Percentiles rank a stretch among this genome's conserved stretches.
Conservation (phyloP, 352 stramenopile species). For the Phytophthora sp. region DNA sequence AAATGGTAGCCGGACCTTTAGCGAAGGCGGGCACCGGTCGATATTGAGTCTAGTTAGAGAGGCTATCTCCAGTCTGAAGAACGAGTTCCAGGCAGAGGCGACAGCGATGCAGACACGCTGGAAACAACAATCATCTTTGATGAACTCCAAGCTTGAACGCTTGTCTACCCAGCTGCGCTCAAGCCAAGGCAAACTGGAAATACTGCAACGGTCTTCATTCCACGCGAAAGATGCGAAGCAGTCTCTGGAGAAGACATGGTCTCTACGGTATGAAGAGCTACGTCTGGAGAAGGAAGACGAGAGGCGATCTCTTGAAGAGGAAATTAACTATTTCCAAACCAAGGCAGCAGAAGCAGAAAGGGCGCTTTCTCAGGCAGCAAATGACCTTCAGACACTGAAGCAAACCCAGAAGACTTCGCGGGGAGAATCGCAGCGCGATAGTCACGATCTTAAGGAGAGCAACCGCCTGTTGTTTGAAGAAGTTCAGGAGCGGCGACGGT, state of each 20-base stretch:
- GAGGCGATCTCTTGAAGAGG: conserved; percentile 50
- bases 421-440: conserved; percentile 40
- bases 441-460: conserved; percentile 63
- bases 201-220: conserved; percentile 47
- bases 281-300: conserved; percentile 50
- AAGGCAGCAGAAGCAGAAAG: conserved; percentile 42
- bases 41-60: conserved; percentile 41
- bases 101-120: conserved; percentile 44
- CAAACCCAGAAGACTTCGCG: conserved; percentile 25
- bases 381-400: conserved; percentile 41
- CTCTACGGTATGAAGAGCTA: conserved; percentile 50
- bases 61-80: conserved; percentile 42
- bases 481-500: conserved; percentile 58
- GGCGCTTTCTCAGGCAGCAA: conserved; percentile 37
- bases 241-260: conserved; percentile 48
- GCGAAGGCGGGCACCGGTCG: conserved; percentile 9
- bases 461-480: conserved; percentile 70
- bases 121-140: conserved; percentile 49
- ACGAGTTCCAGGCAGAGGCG: conserved; percentile 53
- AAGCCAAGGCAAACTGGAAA: conserved; percentile 59
- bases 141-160: conserved; percentile 50
- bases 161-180: conserved; percentile 48
- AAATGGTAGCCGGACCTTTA: conserved; percentile 10
- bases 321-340: conserved; percentile 46
- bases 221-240: conserved; percentile 56